A percentile compares a stretch with the other conserved stretches of the same genome.
Evolutionary conservation across 495 filamentous ascomycete species (phyloP).

Genomic region (Penicillium robsamsonii): DNA sequence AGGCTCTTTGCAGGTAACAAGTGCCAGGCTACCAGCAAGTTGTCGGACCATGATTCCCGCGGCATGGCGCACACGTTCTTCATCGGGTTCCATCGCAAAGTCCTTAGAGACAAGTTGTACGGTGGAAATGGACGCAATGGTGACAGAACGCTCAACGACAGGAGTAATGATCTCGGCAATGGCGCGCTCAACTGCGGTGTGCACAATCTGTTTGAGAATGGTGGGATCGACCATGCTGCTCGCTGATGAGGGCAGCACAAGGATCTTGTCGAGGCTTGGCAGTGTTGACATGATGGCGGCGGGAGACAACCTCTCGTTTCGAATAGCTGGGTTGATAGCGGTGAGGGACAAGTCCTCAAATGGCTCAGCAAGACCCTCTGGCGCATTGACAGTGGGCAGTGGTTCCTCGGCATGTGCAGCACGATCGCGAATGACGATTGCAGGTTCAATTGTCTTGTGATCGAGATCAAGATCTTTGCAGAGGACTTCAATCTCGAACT

Average conservation of each 20-base stretch:
- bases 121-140: conserved; percentile 94
- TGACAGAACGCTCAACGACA: conserved; percentile 94
- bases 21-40: conserved; percentile 85
- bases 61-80: conserved; percentile 76
- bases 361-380: conserved; percentile 70
- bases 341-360: conserved; percentile 78
- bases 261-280: conserved; percentile 70
- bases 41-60: conserved; percentile 90
- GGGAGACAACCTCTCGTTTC: conserved; percentile 67
- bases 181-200: conserved; percentile 77
- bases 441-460: conserved; percentile 80
- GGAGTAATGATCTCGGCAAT: conserved; percentile 94
- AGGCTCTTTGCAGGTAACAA: conserved; percentile 98
- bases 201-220: conserved; percentile 76
- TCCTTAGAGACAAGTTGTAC: conserved; percentile 92
- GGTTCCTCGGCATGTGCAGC: conserved; percentile 59
- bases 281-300: conserved; percentile 70
- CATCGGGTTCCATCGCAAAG: conserved; percentile 88
- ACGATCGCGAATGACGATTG: conserved; percentile 73
- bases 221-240: conserved; percentile 68
- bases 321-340: conserved; percentile 65
- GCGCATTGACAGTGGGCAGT: conserved; percentile 49
- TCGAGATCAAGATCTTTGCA: conserved; percentile 89
- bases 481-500: conserved; percentile 97
- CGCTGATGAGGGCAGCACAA: conserved; percentile 72